Evolutionary conservation across 768 basidiomycete genomes (phyloP), one percentile per base, ranked within the genome.

Genomic region (Lyophyllum decastes): DNA sequence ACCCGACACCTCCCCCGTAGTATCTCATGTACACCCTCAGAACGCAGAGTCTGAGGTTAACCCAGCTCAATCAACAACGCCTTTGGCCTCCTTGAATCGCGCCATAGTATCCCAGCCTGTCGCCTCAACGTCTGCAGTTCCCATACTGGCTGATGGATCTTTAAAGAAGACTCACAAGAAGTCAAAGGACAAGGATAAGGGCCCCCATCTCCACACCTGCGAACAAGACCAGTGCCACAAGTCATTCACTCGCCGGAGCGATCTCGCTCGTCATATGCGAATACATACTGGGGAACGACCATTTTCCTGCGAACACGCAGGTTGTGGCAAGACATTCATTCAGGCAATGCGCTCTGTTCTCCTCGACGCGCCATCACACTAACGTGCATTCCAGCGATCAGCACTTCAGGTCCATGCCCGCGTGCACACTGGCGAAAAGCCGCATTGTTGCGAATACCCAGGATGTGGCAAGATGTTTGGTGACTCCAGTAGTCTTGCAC

Each of bases 261-360:
- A 95, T 68, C 80, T 95, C 45, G 82, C 85, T 41, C 85, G 93
- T 25, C 93, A 95, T 68, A 90, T 86, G 79, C 85, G 92, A 44
- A 94, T 94, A 76, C 93, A 95, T 65, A 94, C 93, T 0, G 93
- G 93, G 17, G 93, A 95, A 70, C 81, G 93, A 51, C 93, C 93
- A 2, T 94, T 90, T 70, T 76, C 86, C 12, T 95, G 92, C 63
- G 76, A 78, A 33, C 80, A 90, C 63, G 66, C 73, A 26, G 87
- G 86, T 26, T 95, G 93, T 57, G 90, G 91, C 51, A 95, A 95
- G 78, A 90, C 90, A 2, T 95, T 95, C 65, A 94, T 95, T 65
- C 93, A 95, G 84, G 93, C 92, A 70, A 35, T 40, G 54, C 24
- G 25, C 55, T 47, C 7, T 38, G 46, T 25, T 47, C n/a, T 47